These are phyloP conservation scores for Astrothelium macrocarpum DNA, from an alignment of 495 filamentous ascomycete species.

Conservation along the genomic window DNA sequence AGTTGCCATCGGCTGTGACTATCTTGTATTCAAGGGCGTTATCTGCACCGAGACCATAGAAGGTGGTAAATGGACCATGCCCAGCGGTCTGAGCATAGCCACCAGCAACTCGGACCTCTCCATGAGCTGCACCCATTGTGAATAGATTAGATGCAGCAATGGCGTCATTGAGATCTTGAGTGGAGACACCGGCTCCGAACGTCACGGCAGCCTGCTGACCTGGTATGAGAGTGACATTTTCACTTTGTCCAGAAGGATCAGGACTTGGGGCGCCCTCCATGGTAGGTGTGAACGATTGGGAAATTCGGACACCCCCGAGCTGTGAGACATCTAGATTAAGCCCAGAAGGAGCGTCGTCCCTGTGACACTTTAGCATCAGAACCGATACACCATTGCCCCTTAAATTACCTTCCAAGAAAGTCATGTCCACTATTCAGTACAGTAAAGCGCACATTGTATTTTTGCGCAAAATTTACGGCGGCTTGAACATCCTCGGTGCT, in stretches of 20 bases:
- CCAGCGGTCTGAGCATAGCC: not conserved
- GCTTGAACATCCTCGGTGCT: not conserved
- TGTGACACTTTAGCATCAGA: not conserved
- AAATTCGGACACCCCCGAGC: not conserved
- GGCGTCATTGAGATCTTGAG: not conserved
- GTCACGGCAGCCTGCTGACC: not conserved
- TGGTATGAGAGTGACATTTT: not conserved
- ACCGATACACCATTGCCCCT: not conserved
- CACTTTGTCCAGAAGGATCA: not conserved
- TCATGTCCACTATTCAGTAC: not conserved
- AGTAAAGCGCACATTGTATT: not conserved
- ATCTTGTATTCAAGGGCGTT: slow-evolving; percentile 1
- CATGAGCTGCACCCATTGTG: not conserved
- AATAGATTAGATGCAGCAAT: not conserved
- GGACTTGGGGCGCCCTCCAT: not conserved
- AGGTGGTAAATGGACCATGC: slow-evolving; percentile 7
- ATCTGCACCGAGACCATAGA: slow-evolving; percentile 8
- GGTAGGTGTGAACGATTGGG: not conserved
- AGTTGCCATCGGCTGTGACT: slow-evolving; percentile 3
- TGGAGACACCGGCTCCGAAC: not conserved
- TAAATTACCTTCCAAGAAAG: not conserved
- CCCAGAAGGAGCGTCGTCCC: not conserved
- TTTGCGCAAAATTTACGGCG: not conserved
- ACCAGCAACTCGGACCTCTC: not conserved
- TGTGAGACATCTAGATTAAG: not conserved